These are phyloP conservation scores for Rhinocladiella similis DNA, from an alignment of 2,329 filamentous ascomycete genomes.

Conservation along the genomic window DNA sequence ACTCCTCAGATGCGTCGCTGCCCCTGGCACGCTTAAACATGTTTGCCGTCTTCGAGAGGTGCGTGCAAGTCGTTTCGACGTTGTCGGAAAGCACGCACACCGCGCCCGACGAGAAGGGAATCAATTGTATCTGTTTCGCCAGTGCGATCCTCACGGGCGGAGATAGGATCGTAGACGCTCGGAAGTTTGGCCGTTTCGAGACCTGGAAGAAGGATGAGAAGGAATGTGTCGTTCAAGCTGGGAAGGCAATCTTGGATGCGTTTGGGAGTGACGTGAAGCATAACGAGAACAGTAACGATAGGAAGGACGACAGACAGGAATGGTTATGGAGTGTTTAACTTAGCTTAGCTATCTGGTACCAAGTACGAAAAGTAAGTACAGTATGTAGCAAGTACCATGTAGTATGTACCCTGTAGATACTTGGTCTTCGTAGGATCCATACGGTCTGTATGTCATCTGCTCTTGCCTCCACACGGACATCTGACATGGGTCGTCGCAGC, in stretches of 20 bases:
- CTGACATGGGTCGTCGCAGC: too few species aligned
- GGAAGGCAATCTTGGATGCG: constrained; percentile 14
- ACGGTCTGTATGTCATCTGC: too few species aligned
- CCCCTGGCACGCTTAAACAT: constrained; percentile 30
- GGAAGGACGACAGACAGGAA: constrained; percentile 1
- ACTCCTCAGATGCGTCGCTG: constrained; percentile 1
- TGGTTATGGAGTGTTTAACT: constrained; percentile 20
- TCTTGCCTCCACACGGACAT: too few species aligned
- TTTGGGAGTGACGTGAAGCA: constrained; percentile 6
- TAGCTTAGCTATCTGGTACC: background rate
- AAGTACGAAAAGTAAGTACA: too few species aligned
- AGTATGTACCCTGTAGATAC: background rate
- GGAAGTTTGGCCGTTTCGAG: constrained; percentile 19
- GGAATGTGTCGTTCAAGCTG: constrained; percentile 19
- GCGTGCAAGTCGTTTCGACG: constrained; percentile 27
- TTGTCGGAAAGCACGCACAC: constrained; percentile 31
- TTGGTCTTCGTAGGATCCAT: too few species aligned
- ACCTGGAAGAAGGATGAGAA: constrained; percentile 27
- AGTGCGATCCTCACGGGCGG: constrained; percentile 27
- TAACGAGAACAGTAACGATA: background rate
- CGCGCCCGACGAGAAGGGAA: constrained; percentile 18
- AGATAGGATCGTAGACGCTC: constrained; percentile 27
- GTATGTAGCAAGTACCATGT: too few species aligned
- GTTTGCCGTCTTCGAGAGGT: constrained; percentile 29
- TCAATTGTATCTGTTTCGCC: constrained; percentile 32